Evolutionary conservation across 2,329 filamentous ascomycete genomes (phyloP), one percentile per base, ranked within the genome.

Genomic region (Setomelanomma holmii): DNA sequence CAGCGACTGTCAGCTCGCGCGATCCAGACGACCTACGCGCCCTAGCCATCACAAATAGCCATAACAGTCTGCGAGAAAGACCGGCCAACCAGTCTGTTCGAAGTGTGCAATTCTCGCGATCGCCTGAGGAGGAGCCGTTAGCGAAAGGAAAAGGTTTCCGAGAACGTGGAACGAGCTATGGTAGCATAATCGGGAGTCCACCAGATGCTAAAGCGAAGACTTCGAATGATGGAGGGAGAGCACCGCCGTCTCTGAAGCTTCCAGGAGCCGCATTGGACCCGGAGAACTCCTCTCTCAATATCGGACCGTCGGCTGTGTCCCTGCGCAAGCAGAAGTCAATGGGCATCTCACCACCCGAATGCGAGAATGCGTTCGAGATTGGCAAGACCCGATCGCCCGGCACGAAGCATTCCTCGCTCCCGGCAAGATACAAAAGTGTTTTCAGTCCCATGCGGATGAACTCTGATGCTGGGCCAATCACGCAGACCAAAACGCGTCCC

Each of bases 121-220:
- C 61, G 7, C 64, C 70, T 2, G 66, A 68, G 36, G 72, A 74
- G 45, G 58, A 68, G 34, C 71, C 72, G 3, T 49, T 75, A 49
- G 64, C 66, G 44, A 55, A 36, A 40, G 49, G 49, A 12, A 56
- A 27, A 33, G 62, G 33, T 6, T 50, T 58, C 19, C 55, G 59
- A 6, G 63, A 67, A 14, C 64, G 81, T 61, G 58, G 55, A 12
- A 80, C 77, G 30, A 80, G 79, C 58, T 89, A 89, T 78, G 86
- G 86, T 40, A 88, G 86, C 67, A 87, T 89, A 60, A 74, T 86
- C 8, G 80, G 81, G 6, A 83, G 82, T 22, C 84, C 84, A 3
- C 66, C 67, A 16, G 58, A 50, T 17, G 46, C 43, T 2, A 51
- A 72, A n/a, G 21, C 27, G 27, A 6, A 14, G 10, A 30, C 7